Evolutionary conservation across 352 stramenopile species (phyloP).

Genomic region (Halophytophthora polymorphica): DNA sequence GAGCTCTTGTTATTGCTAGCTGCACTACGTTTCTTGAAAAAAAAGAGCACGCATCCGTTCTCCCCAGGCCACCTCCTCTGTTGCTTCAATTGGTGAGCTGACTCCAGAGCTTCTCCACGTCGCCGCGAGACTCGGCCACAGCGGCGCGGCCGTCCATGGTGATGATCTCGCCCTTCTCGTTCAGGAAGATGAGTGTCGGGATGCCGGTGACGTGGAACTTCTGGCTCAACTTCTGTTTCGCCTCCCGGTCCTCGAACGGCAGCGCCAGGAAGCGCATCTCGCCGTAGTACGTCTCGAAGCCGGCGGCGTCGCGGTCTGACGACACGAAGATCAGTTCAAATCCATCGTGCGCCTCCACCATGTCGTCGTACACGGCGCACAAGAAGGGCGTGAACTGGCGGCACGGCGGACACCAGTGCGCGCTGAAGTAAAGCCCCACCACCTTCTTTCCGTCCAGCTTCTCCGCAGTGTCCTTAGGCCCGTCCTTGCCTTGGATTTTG

Average conservation of each 20-base stretch:
- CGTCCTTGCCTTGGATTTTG: constrained; percentile 70
- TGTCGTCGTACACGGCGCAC: constrained; percentile 86
- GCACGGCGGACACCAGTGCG: constrained; percentile 94
- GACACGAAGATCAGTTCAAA: constrained; percentile 92
- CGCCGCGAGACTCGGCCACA: constrained; percentile 76
- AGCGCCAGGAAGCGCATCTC: constrained; percentile 93
- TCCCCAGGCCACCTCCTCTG: no score
- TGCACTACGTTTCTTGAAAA: no score
- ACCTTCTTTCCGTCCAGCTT: constrained; percentile 79
- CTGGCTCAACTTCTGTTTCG: constrained; percentile 69
- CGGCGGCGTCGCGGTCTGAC: constrained; percentile 65
- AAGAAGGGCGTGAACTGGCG: constrained; percentile 94
- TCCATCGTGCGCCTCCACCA: constrained; percentile 80
- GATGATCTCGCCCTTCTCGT: constrained; percentile 71
- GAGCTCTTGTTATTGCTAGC: no score
- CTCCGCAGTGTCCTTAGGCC: constrained; percentile 60
- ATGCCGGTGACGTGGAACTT: constrained; percentile 87
- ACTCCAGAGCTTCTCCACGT: constrained; percentile 66
- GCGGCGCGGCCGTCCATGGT: constrained; percentile 71
- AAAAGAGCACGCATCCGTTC: no score
- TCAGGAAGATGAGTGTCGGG: constrained; percentile 90
- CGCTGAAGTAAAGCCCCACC: constrained; percentile 95
- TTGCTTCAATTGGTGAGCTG: constrained; percentile 62
- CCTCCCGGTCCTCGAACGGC: constrained; percentile 79
- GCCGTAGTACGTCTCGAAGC: constrained; percentile 90